Evolutionary conservation across 108 stramenopile species (phyloP).

Genomic region (Aurantiochytrium sp.): DNA sequence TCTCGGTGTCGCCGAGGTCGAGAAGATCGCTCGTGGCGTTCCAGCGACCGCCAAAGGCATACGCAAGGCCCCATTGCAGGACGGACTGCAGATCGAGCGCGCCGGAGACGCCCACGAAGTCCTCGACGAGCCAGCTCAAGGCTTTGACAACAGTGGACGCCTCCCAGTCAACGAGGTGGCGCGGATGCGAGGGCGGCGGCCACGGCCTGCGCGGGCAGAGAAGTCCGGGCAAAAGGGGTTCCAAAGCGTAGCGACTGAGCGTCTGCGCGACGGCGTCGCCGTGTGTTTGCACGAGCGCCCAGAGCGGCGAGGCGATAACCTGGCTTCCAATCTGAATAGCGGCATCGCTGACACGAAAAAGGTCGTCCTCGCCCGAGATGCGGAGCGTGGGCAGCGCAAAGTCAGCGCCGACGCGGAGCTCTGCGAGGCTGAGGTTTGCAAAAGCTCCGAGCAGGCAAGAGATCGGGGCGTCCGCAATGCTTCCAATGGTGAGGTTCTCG

Average conservation of each 20-base stretch:
- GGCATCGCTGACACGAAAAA: not conserved
- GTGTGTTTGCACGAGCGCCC: not conserved
- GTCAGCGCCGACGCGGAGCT: not conserved
- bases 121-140: not conserved
- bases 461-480: not conserved
- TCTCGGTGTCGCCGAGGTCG: not conserved
- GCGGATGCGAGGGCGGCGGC: not conserved
- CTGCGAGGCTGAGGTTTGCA: not conserved
- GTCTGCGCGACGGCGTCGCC: not conserved
- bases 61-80: not conserved
- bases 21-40: not conserved
- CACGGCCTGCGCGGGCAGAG: not conserved
- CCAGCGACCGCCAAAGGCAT: not conserved
- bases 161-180: not conserved
- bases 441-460: not conserved
- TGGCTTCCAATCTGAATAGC: not conserved
- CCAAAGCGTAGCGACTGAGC: not conserved
- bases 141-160: not conserved
- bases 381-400: not conserved
- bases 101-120: not conserved
- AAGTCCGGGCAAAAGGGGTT: not conserved
- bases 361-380: not conserved
- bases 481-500: not conserved
- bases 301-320: not conserved
- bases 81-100: not conserved